Evolutionary conservation across 2,329 filamentous ascomycete genomes (phyloP), one percentile per base, ranked within the genome.

Genomic region (Zopfia rhizophila): DNA sequence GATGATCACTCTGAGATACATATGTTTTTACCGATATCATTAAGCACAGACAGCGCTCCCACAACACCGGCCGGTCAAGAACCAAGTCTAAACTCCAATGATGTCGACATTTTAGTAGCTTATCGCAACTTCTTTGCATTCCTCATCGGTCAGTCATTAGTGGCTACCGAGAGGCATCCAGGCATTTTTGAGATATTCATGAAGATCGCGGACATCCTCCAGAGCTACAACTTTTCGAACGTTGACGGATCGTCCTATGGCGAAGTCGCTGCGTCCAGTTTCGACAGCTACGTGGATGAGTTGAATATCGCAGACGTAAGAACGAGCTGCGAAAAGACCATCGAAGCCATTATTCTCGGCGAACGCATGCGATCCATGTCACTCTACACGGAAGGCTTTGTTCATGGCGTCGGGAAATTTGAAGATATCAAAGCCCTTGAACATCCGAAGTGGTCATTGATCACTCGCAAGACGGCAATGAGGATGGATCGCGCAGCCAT

Each of bases 311-410:
- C 84, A 3, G 93, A 97, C 70, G 87, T 96, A 33, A 82, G 91
- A 42, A 77, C 83, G 48, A 96, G 90, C 66, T 83, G 88, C 18
- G 91, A 96, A 65, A 95, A 94, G 78, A 96, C 90, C 0, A 79
- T 97, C 17, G 91, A 97, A 72, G 89, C 87, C 0, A 81, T 97
- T 33, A 82, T 97, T n/a, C 78, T 99, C 8, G 92, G 90, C 44
- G 93, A 99, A 73, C 83, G 84, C 25, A 89, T 97, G 85, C 86
- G 87, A 46, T 96, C 84, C 35, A 83, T 87, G 61, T 81, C 86
- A 6, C 80, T 99, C 2, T 97, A 96, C 73, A 90, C 90, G 47
- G 91, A 97, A 70, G 91, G 90, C 0, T 97, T 97, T 63, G 86
- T 91, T 4, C 94, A 97, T 69, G 91, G 87, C 0, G 91, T 90